These are phyloP conservation scores for Sicyos edulis DNA, from an alignment of 306 rosid species.

Conservation along the genomic window DNA sequence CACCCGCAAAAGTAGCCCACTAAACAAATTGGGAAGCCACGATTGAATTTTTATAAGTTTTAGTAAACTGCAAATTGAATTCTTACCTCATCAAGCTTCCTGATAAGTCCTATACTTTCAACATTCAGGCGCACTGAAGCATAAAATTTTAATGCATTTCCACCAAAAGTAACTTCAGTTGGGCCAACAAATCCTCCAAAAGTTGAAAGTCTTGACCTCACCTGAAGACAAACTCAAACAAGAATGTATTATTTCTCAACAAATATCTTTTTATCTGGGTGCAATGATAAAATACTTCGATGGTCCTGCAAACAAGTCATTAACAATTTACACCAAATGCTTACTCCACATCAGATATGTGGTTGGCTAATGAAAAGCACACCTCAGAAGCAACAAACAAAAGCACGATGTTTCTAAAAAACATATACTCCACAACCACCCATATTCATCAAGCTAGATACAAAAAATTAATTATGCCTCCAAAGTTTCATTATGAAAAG, in stretches of 20 bases:
- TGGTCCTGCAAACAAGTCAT: background rate
- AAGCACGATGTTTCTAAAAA: background rate
- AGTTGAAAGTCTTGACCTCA: conserved; percentile 71
- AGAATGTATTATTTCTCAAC: background rate
- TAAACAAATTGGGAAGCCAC: background rate
- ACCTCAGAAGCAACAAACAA: background rate
- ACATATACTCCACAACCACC: background rate
- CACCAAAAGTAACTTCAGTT: conserved; percentile 82
- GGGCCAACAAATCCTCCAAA: conserved; percentile 93
- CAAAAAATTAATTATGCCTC: background rate
- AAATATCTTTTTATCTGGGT: background rate
- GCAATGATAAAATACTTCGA: background rate
- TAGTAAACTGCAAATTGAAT: background rate
- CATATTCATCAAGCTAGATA: background rate
- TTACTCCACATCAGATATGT: background rate
- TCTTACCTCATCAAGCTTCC: conserved; percentile 88
- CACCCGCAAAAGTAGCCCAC: background rate
- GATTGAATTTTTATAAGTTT: background rate
- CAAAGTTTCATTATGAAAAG: background rate
- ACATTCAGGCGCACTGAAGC: conserved; percentile 83
- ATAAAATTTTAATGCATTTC: conserved; percentile 85
- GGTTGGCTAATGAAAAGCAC: background rate
- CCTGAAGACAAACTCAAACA: conserved; percentile 33
- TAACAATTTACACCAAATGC: background rate
- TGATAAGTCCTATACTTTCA: conserved; percentile 53